Percentiles rank a stretch among this genome's conserved stretches.
These are phyloP conservation scores for Dactylellina parvicollis DNA, from an alignment of 2,329 filamentous ascomycete species.

Conservation along the genomic window DNA sequence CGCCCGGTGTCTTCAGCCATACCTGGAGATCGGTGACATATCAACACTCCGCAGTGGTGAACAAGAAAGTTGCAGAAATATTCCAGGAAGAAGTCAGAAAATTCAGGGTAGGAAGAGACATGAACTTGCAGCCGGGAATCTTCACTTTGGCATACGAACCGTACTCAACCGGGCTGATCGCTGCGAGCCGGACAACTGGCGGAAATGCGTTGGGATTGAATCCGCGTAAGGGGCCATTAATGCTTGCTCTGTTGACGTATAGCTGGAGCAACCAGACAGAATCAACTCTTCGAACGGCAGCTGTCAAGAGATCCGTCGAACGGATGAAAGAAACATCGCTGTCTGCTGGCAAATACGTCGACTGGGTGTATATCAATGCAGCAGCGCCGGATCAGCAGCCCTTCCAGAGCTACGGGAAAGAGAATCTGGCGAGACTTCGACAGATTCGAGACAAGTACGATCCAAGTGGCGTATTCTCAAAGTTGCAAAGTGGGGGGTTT, in stretches of 20 bases:
- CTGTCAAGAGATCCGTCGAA: slow-evolving; percentile 20
- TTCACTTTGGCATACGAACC: slow-evolving; percentile 31
- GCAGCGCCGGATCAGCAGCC: slow-evolving; percentile 63
- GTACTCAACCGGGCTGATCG: slow-evolving; percentile 1
- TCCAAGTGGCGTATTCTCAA: slow-evolving; percentile 58
- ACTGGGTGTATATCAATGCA: slow-evolving; percentile 65
- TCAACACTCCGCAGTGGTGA: not conserved
- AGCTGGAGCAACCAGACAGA: slow-evolving; percentile 27
- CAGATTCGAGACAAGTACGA: slow-evolving; percentile 57
- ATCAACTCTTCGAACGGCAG: not conserved
- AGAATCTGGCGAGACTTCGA: slow-evolving; percentile 59
- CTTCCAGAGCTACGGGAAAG: slow-evolving; percentile 62
- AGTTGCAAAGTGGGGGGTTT: slow-evolving; percentile 59
- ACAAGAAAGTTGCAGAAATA: not conserved
- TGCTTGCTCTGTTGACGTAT: slow-evolving; percentile 14
- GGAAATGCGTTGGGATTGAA: slow-evolving; percentile 39
- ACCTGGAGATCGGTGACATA: slow-evolving; percentile 27
- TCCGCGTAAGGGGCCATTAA: not conserved
- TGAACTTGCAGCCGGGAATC: slow-evolving; percentile 4
- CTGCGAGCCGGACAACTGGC: not conserved
- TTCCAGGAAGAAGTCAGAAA: slow-evolving; percentile 16
- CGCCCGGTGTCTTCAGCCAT: slow-evolving; percentile 15
- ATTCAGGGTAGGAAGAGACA: not conserved
- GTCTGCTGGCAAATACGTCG: not conserved
- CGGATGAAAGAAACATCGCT: slow-evolving; percentile 7